Evolutionary conservation across 2,329 filamentous ascomycete genomes (phyloP).

Genomic region (Neofusicoccum umdonicola): DNA sequence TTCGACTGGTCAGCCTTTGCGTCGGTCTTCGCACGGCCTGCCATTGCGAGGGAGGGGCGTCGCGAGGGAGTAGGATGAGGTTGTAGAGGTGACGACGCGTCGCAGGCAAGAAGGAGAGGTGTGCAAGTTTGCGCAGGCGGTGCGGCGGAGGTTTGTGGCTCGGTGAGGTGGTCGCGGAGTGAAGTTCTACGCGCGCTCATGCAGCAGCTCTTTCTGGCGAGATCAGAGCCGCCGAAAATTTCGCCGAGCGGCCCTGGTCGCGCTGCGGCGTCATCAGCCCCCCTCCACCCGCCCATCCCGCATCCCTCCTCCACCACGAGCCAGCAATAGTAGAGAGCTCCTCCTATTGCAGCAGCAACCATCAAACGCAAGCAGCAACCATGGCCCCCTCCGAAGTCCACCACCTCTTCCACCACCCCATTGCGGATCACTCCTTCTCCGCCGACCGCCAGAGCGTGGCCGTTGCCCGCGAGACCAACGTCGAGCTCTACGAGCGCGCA

Average conservation of each 20-base stretch:
- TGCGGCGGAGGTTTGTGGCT: background rate
- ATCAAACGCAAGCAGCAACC: constrained; percentile 45
- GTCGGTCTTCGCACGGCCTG: constrained; percentile 7
- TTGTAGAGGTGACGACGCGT: background rate
- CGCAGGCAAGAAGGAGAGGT: background rate
- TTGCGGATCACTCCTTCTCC: constrained; percentile 97
- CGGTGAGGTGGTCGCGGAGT: background rate
- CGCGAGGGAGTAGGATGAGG: background rate
- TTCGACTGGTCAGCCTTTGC: constrained; percentile 13
- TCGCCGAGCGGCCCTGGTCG: constrained; percentile 11
- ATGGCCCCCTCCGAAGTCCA: constrained; percentile 91
- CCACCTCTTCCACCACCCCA: constrained; percentile 94
- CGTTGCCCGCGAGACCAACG: constrained; percentile 82
- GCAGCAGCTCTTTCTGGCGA: background rate
- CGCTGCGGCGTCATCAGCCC: constrained; percentile 15
- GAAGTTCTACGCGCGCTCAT: background rate
- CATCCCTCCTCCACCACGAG: background rate
- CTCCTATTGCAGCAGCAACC: constrained; percentile 67
- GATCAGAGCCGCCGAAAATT: background rate
- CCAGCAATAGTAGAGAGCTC: constrained; percentile 82
- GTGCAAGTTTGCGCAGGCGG: background rate
- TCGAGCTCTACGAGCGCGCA: constrained; percentile 79
- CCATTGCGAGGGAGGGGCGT: constrained; percentile 8
- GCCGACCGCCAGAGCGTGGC: constrained; percentile 84
- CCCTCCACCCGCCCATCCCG: background rate